Evolutionary conservation across 1,284 basidiomycete species (phyloP), one percentile per base, ranked within the genome.

Genomic region (Ceratobasidium papillatum): DNA sequence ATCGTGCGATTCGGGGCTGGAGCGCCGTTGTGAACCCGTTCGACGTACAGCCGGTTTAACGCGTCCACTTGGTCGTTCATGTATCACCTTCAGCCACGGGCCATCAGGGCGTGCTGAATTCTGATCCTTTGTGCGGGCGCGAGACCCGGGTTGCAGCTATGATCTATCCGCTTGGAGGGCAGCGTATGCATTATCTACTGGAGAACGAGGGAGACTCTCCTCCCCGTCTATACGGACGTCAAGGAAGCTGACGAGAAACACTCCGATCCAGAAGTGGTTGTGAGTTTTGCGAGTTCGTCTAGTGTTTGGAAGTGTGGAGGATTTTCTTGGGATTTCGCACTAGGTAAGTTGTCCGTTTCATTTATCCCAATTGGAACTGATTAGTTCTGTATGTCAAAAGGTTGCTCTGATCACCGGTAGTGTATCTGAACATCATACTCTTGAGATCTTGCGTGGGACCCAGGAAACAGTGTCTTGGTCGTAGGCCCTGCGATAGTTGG

Each of bases 111-210:
- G 99, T 99, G 98, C 93, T 99, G 79, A 98, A 99, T 89, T 99
- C 99, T 80, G 98, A 99, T 88, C 99, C 93, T 86, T 95, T 95
- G 19, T 99, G 97, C 84, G 96, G 97, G 38, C 94, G 97, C 78
- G 84, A 89, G 77, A 89, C 91, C 22, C 96, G 92, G 72, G 97
- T 99, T 78, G 97, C 98, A 49, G 97, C 97, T 73, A 99, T 99
- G 97, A 98, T 99, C 84, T 99, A 99, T 84, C 98, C 98, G 82
- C 99, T 99, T 85, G 97, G 97, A 82, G 97, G 97, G 45, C 97
- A 99, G 86, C 97, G 99, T 86, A 98, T 99, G 84, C 97, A 99
- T 85, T 99, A 99, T 98, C 89, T 96, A 99, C 89, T 99, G 97
- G 97, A 97, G 97, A 76, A 99, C 98, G 75, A 96, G 95, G 87